Evolutionary conservation across 192 early-diverging fungal species (phyloP).

Genomic region (Lunasporangiospora selenospora): DNA sequence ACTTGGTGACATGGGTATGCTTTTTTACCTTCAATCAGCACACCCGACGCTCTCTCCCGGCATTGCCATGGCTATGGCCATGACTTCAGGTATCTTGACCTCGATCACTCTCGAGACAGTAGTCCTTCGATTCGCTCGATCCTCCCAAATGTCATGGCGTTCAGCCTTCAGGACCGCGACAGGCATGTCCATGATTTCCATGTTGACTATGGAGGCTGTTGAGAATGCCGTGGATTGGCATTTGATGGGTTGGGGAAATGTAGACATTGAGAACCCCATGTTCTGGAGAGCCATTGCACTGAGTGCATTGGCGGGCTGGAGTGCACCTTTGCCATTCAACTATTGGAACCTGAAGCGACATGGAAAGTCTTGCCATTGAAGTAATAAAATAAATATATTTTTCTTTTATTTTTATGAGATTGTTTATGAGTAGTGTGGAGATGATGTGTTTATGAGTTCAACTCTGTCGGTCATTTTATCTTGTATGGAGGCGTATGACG

Average conservation of each 20-base stretch:
- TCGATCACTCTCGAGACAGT: slow-evolving; percentile 59
- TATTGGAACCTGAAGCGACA: slow-evolving; percentile 58
- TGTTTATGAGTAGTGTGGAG: background rate
- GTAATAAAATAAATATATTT: background rate
- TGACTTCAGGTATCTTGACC: slow-evolving; percentile 56
- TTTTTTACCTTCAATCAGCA: slow-evolving; percentile 58
- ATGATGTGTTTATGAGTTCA: no score
- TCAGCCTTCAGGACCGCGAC: slow-evolving; percentile 59
- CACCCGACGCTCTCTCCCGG: slow-evolving; percentile 51
- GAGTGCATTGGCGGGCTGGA: slow-evolving; percentile 52
- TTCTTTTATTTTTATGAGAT: background rate
- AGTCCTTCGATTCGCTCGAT: slow-evolving; percentile 33
- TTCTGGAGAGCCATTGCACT: slow-evolving; percentile 54
- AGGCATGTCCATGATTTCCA: slow-evolving; percentile 63
- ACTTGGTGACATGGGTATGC: slow-evolving; percentile 55
- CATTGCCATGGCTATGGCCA: slow-evolving; percentile 49
- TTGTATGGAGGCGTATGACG: no score
- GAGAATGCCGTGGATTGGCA: slow-evolving; percentile 63
- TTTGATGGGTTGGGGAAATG: slow-evolving; percentile 56
- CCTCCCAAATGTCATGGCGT: slow-evolving; percentile 23
- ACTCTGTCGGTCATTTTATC: no score
- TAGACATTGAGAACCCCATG: slow-evolving; percentile 45
- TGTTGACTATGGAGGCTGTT: slow-evolving; percentile 61
- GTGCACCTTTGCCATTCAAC: slow-evolving; percentile 62
- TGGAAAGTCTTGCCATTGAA: slow-evolving; percentile 62